These are phyloP conservation scores for Aspergillus fumigatus DNA, from an alignment of 2,329 filamentous ascomycete genomes.

Conservation along the genomic window DNA sequence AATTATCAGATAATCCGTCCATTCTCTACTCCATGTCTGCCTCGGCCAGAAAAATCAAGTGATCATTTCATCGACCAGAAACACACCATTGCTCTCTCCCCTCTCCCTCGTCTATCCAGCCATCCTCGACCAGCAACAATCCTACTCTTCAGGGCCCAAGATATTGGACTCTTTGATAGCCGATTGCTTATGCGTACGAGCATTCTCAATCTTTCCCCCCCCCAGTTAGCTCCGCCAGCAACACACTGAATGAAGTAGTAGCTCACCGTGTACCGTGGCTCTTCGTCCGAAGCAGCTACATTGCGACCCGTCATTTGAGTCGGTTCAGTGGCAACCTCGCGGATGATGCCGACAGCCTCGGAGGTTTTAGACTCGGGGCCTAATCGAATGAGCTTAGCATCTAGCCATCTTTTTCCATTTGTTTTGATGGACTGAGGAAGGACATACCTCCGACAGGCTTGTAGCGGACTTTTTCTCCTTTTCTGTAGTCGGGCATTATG, in stretches of 20 bases:
- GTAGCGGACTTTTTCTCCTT: conserved; percentile 37
- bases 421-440: not conserved
- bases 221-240: conserved; percentile 2
- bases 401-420: not conserved
- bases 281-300: conserved; percentile 30
- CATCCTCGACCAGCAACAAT: not conserved
- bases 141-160: conserved; percentile 21
- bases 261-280: conserved; percentile 38
- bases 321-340: conserved; percentile 30
- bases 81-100: not conserved
- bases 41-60: not conserved
- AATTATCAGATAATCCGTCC: not conserved
- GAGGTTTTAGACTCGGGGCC: conserved; percentile 38
- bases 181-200: conserved; percentile 22
- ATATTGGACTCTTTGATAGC: conserved; percentile 29
- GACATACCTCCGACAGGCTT: conserved; percentile 40
- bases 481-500: conserved; percentile 24
- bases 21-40: not conserved
- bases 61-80: not conserved
- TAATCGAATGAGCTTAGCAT: conserved; percentile 8
- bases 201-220: conserved; percentile 22
- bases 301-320: conserved; percentile 31
- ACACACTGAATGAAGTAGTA: not conserved
- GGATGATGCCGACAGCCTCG: conserved; percentile 34
- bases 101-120: not conserved